Percentiles rank a stretch among this genome's conserved stretches.
phyloP scores from a whole-genome alignment of 1,284 basidiomycete species.

The Irpex sp. region DNA sequence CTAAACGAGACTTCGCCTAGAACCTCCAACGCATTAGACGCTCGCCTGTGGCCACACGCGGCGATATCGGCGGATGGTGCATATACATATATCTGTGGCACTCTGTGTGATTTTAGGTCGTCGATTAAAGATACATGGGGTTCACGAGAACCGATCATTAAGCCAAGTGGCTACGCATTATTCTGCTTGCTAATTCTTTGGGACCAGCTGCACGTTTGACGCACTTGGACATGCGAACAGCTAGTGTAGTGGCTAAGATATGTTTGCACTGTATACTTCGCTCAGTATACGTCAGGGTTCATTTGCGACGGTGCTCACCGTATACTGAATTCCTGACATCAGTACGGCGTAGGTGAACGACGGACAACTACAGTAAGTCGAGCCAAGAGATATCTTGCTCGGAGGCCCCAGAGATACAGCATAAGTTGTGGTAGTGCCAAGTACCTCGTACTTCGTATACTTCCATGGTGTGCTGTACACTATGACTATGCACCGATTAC shows the following conservation, averaged over 20 bases:
- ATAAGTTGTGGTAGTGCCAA: slow-evolving; percentile 62
- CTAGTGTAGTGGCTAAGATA: slow-evolving; percentile 61
- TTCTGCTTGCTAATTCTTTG: slow-evolving; percentile 40
- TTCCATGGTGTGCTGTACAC: slow-evolving; percentile 56
- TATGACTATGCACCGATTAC: slow-evolving; percentile 43
- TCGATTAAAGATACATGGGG: too few relatives aligned
- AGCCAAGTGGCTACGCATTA: not conserved
- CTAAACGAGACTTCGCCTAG: not conserved
- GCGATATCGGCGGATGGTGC: too few relatives aligned
- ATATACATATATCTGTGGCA: too few relatives aligned
- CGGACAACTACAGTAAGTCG: slow-evolving; percentile 71
- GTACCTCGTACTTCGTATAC: slow-evolving; percentile 57
- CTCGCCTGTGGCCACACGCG: too few relatives aligned
- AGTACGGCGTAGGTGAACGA: slow-evolving; percentile 65
- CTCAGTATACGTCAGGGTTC: not conserved
- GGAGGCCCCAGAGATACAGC: slow-evolving; percentile 46
- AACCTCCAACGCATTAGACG: not conserved
- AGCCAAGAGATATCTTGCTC: slow-evolving; percentile 30
- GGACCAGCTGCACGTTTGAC: slow-evolving; percentile 42
- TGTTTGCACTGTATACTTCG: slow-evolving; percentile 63
- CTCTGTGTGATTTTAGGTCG: too few relatives aligned
- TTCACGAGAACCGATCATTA: too few relatives aligned
- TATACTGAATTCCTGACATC: slow-evolving; percentile 52
- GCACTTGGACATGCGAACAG: slow-evolving; percentile 47
- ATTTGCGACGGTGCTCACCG: slow-evolving; percentile 40